phyloP scores from a whole-genome alignment of 2,329 filamentous ascomycete species.

The Parastagonospora nodorum region DNA sequence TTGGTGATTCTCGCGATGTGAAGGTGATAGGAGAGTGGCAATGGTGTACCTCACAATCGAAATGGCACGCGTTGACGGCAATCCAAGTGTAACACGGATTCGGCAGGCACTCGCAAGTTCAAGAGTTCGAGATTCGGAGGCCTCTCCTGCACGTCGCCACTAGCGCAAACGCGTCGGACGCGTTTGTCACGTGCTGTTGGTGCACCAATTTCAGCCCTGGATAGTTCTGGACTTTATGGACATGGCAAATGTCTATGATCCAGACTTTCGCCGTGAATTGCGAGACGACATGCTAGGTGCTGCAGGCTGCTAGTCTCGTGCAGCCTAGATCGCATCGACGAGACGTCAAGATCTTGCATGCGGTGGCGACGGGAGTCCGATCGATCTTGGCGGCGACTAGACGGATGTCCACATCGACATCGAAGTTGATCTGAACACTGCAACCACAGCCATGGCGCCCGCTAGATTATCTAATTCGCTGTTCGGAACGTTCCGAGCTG shows the following conservation, averaged over 20 bases:
- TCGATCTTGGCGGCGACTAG: slow-evolving; percentile 29
- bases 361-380: slow-evolving; percentile 8
- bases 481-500: slow-evolving; percentile 29
- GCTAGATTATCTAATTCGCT: slow-evolving; percentile 29
- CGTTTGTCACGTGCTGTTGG: slow-evolving; percentile 15
- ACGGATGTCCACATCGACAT: slow-evolving; percentile 24
- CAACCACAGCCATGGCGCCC: slow-evolving; percentile 35
- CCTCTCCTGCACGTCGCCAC: slow-evolving; percentile 11
- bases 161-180: slow-evolving; percentile 19
- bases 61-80: not conserved
- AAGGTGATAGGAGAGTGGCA: slow-evolving; percentile 2
- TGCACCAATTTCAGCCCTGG: no score
- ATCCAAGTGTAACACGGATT: not conserved
- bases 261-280: no score
- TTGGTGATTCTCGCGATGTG: not conserved
- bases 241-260: not conserved
- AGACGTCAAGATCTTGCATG: not conserved
- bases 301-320: no score
- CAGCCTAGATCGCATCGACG: not conserved
- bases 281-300: no score
- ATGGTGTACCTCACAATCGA: slow-evolving; percentile 12
- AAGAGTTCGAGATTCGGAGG: not conserved
- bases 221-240: not conserved
- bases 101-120: not conserved
- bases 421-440: slow-evolving; percentile 12